Conservation (phyloP, 208 protist genomes). For the Wallacemonas collosoma region DNA sequence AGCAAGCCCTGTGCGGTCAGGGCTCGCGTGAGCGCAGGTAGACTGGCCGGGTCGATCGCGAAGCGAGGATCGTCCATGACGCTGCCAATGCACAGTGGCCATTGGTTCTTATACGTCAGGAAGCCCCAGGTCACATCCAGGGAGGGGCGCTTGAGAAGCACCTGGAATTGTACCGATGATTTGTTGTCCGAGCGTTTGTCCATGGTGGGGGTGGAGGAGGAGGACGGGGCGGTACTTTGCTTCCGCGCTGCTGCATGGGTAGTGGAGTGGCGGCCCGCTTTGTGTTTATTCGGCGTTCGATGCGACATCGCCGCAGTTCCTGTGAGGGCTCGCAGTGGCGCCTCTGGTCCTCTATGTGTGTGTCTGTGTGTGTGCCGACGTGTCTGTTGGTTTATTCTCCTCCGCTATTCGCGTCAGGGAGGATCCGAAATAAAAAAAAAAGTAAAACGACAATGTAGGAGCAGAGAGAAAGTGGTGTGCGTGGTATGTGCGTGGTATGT, state of each 20-base stretch:
- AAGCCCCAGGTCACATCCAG: conserved; percentile 9
- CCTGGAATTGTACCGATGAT: conserved; percentile 8
- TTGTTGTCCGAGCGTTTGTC: too few relatives aligned
- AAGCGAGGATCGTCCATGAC: neutral
- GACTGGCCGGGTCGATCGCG: neutral
- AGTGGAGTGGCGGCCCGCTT: neutral
- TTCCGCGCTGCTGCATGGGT: neutral
- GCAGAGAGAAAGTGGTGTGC: neutral
- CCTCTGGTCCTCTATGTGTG: too few relatives aligned
- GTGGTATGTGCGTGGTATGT: too few relatives aligned
- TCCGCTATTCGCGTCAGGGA: too few relatives aligned
- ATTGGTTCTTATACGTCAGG: conserved; percentile 17
- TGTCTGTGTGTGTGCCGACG: too few relatives aligned
- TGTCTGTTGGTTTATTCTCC: too few relatives aligned
- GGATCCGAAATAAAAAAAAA: neutral
- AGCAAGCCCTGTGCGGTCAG: neutral
- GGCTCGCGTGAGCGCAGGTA: neutral
- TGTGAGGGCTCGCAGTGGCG: too few relatives aligned
- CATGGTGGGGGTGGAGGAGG: too few relatives aligned
- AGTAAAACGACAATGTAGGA: neutral
- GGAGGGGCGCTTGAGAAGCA: neutral
- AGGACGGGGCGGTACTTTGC: neutral
- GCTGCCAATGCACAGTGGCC: conserved; percentile 15
- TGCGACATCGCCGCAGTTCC: neutral
- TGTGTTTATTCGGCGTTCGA: neutral